A percentile compares a stretch with the other conserved stretches of the same genome.
Conservation (phyloP, 225 moss, liverwort and hornwort genomes). For the Bryum argenteum region DNA sequence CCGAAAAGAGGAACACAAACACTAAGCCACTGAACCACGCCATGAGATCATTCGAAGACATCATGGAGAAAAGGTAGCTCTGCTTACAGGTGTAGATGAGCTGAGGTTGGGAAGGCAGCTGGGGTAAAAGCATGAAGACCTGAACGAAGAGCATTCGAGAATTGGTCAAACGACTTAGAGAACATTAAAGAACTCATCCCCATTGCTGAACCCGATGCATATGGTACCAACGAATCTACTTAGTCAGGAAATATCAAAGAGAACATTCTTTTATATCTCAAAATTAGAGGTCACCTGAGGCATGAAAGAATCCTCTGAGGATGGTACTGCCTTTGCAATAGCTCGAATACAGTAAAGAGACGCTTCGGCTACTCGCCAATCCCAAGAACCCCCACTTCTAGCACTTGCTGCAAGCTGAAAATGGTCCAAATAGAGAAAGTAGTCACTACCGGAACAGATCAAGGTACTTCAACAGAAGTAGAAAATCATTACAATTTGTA, state of each 20-base stretch:
- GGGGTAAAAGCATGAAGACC: constrained; percentile 79
- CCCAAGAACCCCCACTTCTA: constrained; percentile 77
- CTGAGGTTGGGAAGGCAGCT: constrained; percentile 78
- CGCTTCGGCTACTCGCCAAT: constrained; percentile 88
- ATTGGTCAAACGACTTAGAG: constrained; percentile 7
- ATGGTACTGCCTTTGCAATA: constrained; percentile 88
- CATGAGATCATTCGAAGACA: not conserved
- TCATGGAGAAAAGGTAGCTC: constrained; percentile 13
- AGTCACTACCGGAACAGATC: constrained; percentile 7
- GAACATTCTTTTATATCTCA: not conserved
- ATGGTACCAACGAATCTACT: not conserved
- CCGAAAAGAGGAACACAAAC: not conserved
- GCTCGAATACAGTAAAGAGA: constrained; percentile 96
- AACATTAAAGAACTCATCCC: not conserved
- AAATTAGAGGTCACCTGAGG: constrained; percentile 64
- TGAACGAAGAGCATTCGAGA: constrained; percentile 36
- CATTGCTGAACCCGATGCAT: not conserved
- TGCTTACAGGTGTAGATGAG: constrained; percentile 91
- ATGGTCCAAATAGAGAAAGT: constrained; percentile 19
- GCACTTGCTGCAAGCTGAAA: constrained; percentile 69
- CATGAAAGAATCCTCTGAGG: constrained; percentile 69
- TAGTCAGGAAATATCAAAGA: not conserved
- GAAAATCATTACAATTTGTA: no score
- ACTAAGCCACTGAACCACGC: not conserved
- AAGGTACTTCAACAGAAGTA: constrained; percentile 4